Evolutionary conservation across 2,329 filamentous ascomycete genomes (phyloP).

Genomic region (Fusarium cyanostomum): DNA sequence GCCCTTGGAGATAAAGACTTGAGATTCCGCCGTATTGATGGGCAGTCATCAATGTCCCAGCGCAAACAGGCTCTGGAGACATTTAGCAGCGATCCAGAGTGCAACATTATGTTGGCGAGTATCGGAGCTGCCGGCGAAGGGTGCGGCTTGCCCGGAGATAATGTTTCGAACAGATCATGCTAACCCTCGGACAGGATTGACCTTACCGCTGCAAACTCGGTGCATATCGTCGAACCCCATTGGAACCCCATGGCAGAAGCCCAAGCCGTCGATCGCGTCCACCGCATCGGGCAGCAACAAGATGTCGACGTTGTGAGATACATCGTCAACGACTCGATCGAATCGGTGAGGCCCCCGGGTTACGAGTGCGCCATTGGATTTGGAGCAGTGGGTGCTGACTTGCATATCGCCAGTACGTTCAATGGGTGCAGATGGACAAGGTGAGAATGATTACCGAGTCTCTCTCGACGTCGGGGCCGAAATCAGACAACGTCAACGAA

Average conservation of each 20-base stretch:
- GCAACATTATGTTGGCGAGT: slow-evolving; percentile 1
- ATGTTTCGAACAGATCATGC: too few species aligned
- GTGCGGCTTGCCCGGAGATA: too few species aligned
- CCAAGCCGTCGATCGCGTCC: slow-evolving; percentile 47
- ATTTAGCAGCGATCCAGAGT: neutral
- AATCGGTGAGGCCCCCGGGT: slow-evolving; percentile 33
- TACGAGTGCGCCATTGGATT: too few species aligned
- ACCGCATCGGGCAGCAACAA: slow-evolving; percentile 44
- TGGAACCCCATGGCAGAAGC: slow-evolving; percentile 49
- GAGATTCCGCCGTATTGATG: neutral
- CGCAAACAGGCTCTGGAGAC: neutral
- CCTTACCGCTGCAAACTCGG: slow-evolving; percentile 42
- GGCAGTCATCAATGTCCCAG: neutral
- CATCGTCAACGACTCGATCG: slow-evolving; percentile 41
- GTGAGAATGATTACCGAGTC: neutral
- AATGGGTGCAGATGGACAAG: neutral
- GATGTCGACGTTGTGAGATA: slow-evolving; percentile 41
- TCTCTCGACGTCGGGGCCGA: neutral
- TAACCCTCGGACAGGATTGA: too few species aligned
- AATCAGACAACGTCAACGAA: neutral
- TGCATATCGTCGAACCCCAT: slow-evolving; percentile 47
- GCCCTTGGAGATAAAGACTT: neutral
- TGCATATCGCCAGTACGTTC: too few species aligned
- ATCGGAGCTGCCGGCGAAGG: slow-evolving; percentile 6
- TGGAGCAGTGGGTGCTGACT: too few species aligned